phyloP scores from a whole-genome alignment of 2,329 filamentous ascomycete species.

The Penicillium sp. region DNA sequence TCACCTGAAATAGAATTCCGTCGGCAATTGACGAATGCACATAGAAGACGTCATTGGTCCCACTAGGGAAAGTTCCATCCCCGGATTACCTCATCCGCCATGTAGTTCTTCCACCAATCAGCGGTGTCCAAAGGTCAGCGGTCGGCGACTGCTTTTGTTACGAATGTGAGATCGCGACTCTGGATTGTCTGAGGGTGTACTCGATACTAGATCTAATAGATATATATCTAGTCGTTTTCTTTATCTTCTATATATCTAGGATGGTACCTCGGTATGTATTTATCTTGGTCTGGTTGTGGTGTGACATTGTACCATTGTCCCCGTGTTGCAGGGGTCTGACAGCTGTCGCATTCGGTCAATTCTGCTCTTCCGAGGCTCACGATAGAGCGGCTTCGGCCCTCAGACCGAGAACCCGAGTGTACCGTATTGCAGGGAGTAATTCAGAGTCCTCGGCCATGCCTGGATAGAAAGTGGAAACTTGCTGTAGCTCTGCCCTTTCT shows the following conservation, averaged over 20 bases:
- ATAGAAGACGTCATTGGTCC: neutral
- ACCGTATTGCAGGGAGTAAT: neutral
- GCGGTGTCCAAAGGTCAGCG: neutral
- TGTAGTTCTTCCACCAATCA: conserved; percentile 15
- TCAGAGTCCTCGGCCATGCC: neutral
- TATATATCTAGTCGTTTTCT: neutral
- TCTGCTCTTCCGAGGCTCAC: neutral
- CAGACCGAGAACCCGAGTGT: neutral
- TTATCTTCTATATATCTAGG: neutral
- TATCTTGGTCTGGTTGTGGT: neutral
- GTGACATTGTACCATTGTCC: neutral
- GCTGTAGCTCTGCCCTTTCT: neutral
- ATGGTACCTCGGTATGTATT: neutral
- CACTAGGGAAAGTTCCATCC: conserved; percentile 6
- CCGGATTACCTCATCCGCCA: conserved; percentile 13
- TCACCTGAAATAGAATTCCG: conserved; percentile 11
- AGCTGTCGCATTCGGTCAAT: neutral
- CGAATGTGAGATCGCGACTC: neutral
- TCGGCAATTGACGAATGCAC: conserved; percentile 17
- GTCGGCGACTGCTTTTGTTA: conserved; percentile 11
- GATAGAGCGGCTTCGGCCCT: neutral
- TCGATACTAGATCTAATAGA: neutral
- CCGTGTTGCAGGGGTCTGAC: neutral
- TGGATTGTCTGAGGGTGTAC: neutral
- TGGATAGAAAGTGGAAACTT: neutral